These are phyloP conservation scores for Colletotrichum orbiculare DNA, from an alignment of 2,329 filamentous ascomycete species.

Conservation along the genomic window DNA sequence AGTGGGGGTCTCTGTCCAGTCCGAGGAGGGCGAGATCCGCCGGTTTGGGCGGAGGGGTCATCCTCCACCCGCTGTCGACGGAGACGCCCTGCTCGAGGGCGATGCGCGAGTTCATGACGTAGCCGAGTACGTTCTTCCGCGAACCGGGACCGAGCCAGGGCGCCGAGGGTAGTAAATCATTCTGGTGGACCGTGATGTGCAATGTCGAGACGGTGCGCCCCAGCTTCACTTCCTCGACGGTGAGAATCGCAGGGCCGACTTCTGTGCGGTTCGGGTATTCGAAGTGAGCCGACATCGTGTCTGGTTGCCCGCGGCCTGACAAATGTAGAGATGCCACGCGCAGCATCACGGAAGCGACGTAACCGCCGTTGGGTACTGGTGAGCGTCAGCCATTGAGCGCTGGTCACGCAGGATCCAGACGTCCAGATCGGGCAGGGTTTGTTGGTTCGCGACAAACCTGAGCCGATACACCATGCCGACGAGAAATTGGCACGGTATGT, in stretches of 20 bases:
- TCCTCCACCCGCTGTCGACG: conserved; percentile 27
- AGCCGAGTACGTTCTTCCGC: conserved; percentile 47
- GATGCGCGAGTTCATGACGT: conserved; percentile 53
- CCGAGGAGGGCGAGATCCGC: conserved; percentile 43
- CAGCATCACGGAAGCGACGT: conserved; percentile 55
- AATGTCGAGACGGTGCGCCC: conserved; percentile 55
- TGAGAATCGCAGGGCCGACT: conserved; percentile 50
- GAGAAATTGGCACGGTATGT: conserved; percentile 40
- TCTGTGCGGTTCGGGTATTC: conserved; percentile 54
- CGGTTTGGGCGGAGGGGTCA: conserved; percentile 36
- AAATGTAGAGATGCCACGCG: conserved; percentile 49
- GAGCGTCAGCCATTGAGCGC: neutral
- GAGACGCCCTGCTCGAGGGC: conserved; percentile 45
- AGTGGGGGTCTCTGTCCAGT: conserved; percentile 43
- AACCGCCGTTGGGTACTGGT: conserved; percentile 59
- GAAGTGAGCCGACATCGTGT: conserved; percentile 53
- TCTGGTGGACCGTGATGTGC: conserved; percentile 55
- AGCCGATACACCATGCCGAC: conserved; percentile 42
- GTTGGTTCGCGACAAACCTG: conserved; percentile 24
- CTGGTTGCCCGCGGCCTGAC: conserved; percentile 45
- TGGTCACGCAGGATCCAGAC: neutral
- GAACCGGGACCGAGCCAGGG: conserved; percentile 50
- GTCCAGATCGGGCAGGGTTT: neutral
- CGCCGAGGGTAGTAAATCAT: conserved; percentile 43
- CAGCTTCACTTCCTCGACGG: conserved; percentile 54